Conservation (phyloP, 306 rosid genomes). For the Pterocarpus macrocarpus region DNA sequence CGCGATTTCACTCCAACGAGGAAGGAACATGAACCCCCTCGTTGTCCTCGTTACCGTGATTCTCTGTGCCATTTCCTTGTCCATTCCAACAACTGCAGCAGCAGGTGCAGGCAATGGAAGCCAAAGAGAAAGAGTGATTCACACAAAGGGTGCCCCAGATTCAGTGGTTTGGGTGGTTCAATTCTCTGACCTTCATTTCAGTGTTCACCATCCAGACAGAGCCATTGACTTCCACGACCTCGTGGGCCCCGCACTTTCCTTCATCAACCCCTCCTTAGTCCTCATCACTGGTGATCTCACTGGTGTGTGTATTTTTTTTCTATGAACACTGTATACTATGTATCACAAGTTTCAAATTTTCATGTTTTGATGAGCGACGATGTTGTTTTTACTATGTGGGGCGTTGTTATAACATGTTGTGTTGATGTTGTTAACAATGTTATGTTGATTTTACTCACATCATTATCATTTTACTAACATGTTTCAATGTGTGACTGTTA, state of each 20-base stretch:
- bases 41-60: neutral
- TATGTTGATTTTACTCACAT: neutral
- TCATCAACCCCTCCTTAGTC: constrained; percentile 94
- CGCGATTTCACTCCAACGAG: constrained; percentile 4
- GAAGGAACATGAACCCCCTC: constrained; percentile 14
- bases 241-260: constrained; percentile 79
- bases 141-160: constrained; percentile 62
- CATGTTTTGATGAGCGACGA: neutral
- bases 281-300: constrained; percentile 97
- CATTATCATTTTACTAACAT: neutral
- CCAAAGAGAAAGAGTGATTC: constrained; percentile 36
- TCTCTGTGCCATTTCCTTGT: neutral
- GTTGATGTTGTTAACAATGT: neutral
- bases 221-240: constrained; percentile 64
- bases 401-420: neutral
- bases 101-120: constrained; percentile 24
- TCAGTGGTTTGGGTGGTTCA: constrained; percentile 91
- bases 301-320: constrained; percentile 51
- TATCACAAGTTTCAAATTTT: neutral
- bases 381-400: neutral
- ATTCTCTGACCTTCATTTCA: constrained; percentile 97
- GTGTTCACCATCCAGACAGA: constrained; percentile 87
- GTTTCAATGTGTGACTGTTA: too few relatives aligned
- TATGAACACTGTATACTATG: neutral
- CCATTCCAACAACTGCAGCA: neutral